Percentiles rank a stretch among this genome's conserved stretches.
Conservation (phyloP, 2,329 filamentous ascomycete genomes). For the Thermoascus crustaceus region DNA sequence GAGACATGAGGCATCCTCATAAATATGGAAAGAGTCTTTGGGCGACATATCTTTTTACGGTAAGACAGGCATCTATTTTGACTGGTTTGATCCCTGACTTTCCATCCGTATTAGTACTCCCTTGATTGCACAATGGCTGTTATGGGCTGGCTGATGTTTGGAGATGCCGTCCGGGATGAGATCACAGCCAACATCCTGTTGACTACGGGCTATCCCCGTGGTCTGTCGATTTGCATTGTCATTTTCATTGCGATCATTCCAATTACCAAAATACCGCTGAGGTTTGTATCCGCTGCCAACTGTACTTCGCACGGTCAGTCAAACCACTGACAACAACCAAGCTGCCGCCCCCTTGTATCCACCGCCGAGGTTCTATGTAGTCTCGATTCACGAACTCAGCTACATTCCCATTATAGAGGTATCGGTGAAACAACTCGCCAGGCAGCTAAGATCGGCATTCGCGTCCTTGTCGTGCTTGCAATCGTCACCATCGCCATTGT, state of each 20-base stretch:
- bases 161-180: slow-evolving; percentile 76
- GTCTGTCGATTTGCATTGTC: slow-evolving; percentile 69
- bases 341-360: slow-evolving; percentile 73
- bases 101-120: slow-evolving; percentile 49
- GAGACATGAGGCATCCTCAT: slow-evolving; percentile 71
- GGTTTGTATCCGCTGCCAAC: slow-evolving; percentile 40
- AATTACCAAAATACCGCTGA: slow-evolving; percentile 88
- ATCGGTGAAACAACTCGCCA: slow-evolving; percentile 45
- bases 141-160: slow-evolving; percentile 88
- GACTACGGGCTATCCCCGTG: slow-evolving; percentile 63
- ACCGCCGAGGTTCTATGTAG: slow-evolving; percentile 76
- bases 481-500: slow-evolving; percentile 69
- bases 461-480: slow-evolving; percentile 58
- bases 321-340: slow-evolving; percentile 22
- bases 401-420: slow-evolving; percentile 17
- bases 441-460: slow-evolving; percentile 52
- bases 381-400: slow-evolving; percentile 48
- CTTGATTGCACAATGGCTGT: slow-evolving; percentile 77
- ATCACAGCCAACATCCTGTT: slow-evolving; percentile 77
- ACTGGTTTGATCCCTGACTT: background rate
- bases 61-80: slow-evolving; percentile 33
- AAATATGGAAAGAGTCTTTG: slow-evolving; percentile 70
- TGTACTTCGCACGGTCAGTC: background rate
- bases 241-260: slow-evolving; percentile 87
- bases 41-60: slow-evolving; percentile 77